phyloP scores from a whole-genome alignment of 768 basidiomycete genomes.

The Chiua virens region DNA sequence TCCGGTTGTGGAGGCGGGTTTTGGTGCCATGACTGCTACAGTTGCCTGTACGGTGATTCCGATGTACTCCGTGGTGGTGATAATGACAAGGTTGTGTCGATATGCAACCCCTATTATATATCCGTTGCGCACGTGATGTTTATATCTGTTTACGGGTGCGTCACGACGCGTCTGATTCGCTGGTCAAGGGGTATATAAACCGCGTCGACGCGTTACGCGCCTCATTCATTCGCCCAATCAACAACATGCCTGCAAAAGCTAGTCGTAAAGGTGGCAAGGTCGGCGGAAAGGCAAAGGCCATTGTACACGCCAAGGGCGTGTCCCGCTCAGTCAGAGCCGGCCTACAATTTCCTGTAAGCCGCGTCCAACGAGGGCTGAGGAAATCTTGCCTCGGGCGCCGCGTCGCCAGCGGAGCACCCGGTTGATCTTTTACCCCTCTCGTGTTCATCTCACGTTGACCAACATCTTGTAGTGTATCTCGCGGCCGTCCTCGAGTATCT shows the following conservation, averaged over 20 bases:
- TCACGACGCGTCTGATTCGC: conserved; percentile 41
- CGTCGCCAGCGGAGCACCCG: conserved; percentile 86
- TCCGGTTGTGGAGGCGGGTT: conserved; percentile 67
- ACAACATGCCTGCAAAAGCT: conserved; percentile 31
- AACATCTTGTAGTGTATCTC: conserved; percentile 66
- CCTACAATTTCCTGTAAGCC: conserved; percentile 86
- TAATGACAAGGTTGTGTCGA: conserved; percentile 4
- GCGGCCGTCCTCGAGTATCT: conserved; percentile 93
- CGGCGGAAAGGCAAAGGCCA: conserved; percentile 36
- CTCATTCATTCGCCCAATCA: neutral
- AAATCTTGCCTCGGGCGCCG: conserved; percentile 85
- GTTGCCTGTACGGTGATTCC: neutral
- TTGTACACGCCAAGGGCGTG: conserved; percentile 45
- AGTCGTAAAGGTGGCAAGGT: conserved; percentile 37
- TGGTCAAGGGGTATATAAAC: conserved; percentile 23
- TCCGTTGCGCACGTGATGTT: conserved; percentile 31
- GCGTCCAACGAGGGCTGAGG: conserved; percentile 89
- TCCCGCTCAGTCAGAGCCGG: conserved; percentile 77
- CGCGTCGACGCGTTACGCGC: neutral
- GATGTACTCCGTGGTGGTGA: neutral
- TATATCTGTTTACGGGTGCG: conserved; percentile 30
- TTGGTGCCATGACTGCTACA: conserved; percentile 44
- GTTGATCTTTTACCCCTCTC: conserved; percentile 35
- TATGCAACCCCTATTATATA: conserved; percentile 36
- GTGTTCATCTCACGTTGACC: neutral